These are phyloP conservation scores for Endothia cerciana DNA, from an alignment of 2,329 filamentous ascomycete genomes.

Conservation along the genomic window DNA sequence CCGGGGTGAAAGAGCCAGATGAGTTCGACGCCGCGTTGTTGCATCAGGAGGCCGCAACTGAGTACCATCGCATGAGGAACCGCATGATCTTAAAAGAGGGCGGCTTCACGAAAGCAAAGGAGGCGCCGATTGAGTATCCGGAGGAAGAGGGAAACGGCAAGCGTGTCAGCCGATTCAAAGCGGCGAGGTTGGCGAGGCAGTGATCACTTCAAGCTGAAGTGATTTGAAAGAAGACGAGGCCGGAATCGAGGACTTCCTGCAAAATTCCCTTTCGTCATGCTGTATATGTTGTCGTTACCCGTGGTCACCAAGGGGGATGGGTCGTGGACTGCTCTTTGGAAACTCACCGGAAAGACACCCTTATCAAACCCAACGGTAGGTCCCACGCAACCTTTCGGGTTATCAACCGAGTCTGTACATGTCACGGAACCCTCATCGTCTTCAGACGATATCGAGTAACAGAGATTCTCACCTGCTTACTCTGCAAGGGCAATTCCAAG, in stretches of 20 bases:
- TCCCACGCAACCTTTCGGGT: background rate
- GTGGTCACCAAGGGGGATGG: background rate
- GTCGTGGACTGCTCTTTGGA: background rate
- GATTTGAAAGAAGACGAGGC: background rate
- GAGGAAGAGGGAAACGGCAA: slow-evolving; percentile 68
- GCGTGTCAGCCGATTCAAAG: slow-evolving; percentile 74
- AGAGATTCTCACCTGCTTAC: slow-evolving; percentile 56
- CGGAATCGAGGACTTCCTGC: background rate
- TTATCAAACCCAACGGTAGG: background rate
- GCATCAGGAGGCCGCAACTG: slow-evolving; percentile 76
- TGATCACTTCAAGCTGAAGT: slow-evolving; percentile 33
- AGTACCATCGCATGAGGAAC: slow-evolving; percentile 84
- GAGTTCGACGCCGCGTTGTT: slow-evolving; percentile 75
- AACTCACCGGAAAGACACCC: no score
- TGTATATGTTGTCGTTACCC: background rate
- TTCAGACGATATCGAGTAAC: slow-evolving; percentile 51
- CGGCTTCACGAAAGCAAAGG: slow-evolving; percentile 76
- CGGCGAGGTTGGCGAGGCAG: slow-evolving; percentile 63
- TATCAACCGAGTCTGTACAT: background rate
- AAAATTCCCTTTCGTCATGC: background rate
- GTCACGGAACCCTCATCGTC: slow-evolving; percentile 48
- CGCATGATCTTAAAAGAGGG: slow-evolving; percentile 81
- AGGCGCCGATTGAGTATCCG: slow-evolving; percentile 68
- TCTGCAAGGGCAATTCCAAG: slow-evolving; percentile 61
- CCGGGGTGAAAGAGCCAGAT: slow-evolving; percentile 50